phyloP scores from a whole-genome alignment of 208 protist genomes.

The Trypanosoma lewisi region DNA sequence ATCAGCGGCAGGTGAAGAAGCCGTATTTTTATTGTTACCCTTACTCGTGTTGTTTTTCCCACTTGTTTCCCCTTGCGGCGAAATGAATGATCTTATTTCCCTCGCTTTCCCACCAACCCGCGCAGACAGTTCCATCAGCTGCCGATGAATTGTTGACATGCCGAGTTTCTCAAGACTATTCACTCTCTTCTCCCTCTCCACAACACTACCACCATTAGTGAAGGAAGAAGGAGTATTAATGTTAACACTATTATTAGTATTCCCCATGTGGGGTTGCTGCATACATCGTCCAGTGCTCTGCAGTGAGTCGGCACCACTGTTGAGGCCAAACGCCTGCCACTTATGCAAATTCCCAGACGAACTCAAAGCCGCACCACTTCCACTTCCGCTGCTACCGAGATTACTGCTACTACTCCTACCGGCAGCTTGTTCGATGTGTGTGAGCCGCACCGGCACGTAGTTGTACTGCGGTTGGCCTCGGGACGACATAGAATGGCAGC shows the following conservation, averaged over 20 bases:
- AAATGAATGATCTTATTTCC: constrained; percentile 33
- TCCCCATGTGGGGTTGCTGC: not conserved
- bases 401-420: too few species aligned
- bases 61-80: not conserved
- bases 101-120: constrained; percentile 34
- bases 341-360: constrained; percentile 22
- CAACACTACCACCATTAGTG: not conserved
- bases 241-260: not conserved
- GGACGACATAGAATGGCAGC: not conserved
- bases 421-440: constrained; percentile 3
- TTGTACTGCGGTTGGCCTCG: constrained; percentile 13
- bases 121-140: constrained; percentile 38
- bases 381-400: too few species aligned
- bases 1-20: not conserved
- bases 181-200: not conserved
- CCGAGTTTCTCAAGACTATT: not conserved
- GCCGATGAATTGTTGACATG: constrained; percentile 23
- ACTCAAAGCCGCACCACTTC: not conserved
- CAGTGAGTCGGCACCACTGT: not conserved
- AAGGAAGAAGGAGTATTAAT: constrained; percentile 2
- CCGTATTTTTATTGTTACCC: not conserved
- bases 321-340: constrained; percentile 37
- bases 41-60: constrained; percentile 20
- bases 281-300: not conserved
- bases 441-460: constrained; percentile 21